Evolutionary conservation across 2,329 filamentous ascomycete species (phyloP).

Genomic region (Chaetothyriales sp.): DNA sequence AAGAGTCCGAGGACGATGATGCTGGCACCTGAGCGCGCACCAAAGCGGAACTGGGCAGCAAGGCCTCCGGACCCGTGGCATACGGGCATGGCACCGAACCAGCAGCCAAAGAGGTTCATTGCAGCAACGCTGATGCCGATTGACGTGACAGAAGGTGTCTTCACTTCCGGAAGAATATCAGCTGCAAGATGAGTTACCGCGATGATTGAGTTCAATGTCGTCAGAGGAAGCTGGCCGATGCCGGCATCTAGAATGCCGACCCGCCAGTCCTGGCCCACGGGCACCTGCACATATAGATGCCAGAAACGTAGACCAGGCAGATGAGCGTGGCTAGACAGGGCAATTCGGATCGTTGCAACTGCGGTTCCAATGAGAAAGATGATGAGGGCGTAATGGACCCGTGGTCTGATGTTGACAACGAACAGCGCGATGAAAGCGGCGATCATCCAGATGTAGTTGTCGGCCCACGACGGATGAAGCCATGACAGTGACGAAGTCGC

Average conservation of each 20-base stretch:
- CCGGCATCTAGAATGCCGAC: constrained; percentile 51
- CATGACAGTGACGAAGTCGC: constrained; percentile 58
- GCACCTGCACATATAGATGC: constrained; percentile 41
- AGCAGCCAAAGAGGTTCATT: constrained; percentile 77
- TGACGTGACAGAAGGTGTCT: constrained; percentile 57
- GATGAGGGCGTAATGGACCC: constrained; percentile 64
- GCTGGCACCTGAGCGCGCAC: constrained; percentile 73
- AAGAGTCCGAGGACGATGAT: constrained; percentile 64
- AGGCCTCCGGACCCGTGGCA: constrained; percentile 88
- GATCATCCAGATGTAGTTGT: constrained; percentile 69
- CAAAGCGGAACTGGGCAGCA: constrained; percentile 82
- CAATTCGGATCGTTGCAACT: constrained; percentile 41
- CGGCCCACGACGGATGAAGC: constrained; percentile 50
- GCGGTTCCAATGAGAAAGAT: constrained; percentile 56
- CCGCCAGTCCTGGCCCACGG: constrained; percentile 34
- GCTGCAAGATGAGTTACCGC: constrained; percentile 67
- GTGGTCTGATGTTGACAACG: constrained; percentile 48
- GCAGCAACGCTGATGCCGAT: constrained; percentile 67
- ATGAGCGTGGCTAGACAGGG: constrained; percentile 3
- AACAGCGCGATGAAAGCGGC: constrained; percentile 59
- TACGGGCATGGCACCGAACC: constrained; percentile 90
- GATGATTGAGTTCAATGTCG: constrained; percentile 82
- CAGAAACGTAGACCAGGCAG: constrained; percentile 45
- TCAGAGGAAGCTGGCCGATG: constrained; percentile 77
- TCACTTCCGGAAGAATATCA: constrained; percentile 59